Conservation (phyloP, 225 moss, liverwort and hornwort genomes). For the Antitrichia curtipendula region DNA sequence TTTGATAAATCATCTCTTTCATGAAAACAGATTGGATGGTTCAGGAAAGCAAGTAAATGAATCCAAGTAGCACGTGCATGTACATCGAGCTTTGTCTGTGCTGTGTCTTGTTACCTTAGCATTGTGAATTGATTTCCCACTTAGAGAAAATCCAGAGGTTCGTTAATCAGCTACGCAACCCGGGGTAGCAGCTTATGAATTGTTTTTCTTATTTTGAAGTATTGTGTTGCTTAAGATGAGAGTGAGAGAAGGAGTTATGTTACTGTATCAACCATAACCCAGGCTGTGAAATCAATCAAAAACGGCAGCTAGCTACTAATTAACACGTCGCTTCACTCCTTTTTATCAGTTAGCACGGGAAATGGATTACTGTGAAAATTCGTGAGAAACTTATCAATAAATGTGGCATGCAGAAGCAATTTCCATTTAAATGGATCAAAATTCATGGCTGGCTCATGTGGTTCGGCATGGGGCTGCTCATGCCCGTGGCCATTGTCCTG, state of each 20-base stretch:
- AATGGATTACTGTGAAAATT: neutral
- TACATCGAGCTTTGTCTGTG: neutral
- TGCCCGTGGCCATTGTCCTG: slow-evolving; percentile 52
- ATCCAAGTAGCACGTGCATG: neutral
- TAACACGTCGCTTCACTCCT: neutral
- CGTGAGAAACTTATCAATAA: too few relatives aligned
- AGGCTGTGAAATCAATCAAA: neutral
- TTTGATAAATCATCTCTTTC: neutral
- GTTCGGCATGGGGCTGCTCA: slow-evolving; percentile 49
- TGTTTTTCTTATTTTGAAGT: neutral
- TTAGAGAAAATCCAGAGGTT: neutral
- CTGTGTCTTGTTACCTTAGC: neutral
- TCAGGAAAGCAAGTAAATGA: neutral
- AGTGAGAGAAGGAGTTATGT: neutral
- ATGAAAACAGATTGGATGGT: neutral
- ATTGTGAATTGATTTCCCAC: neutral
- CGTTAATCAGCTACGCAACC: neutral
- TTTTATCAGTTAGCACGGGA: neutral
- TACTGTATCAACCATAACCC: neutral
- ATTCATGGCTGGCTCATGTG: slow-evolving; percentile 77
- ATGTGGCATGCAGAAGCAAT: neutral
- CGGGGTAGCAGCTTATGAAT: neutral
- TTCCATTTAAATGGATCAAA: slow-evolving; percentile 28
- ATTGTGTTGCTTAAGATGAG: neutral
- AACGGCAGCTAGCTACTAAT: neutral